Evolutionary conservation across 495 filamentous ascomycete genomes (phyloP), one percentile per base, ranked within the genome.

Genomic region (Echria macrotheca): DNA sequence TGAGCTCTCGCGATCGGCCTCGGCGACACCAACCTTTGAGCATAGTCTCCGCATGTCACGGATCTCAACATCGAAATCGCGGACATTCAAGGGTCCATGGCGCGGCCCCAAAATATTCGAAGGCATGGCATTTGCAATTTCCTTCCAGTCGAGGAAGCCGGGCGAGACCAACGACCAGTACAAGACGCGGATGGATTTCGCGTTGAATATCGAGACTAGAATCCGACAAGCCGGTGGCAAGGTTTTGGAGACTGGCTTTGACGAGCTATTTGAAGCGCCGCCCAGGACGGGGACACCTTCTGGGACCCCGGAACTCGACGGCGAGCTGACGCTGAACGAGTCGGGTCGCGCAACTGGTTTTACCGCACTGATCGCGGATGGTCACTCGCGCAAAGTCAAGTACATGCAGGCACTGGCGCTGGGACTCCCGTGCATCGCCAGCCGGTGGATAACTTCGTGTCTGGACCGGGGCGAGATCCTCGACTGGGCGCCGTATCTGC

Each of bases 401-500:
- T 96, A 93, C 66, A 85, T 98, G 76, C 91, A 97, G 63, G 93
- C 93, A 0, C 80, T 98, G 10, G 91, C 94, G 6, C 77, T 98
- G 3, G 87, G 88, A 4, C 63, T 98, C 1, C 94, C 94, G 0
- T 94, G 89, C 54, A 74, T 98, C 5, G 81, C 84, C 4, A 75
- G 75, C 0, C 79, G 82, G 24, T 98, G 94, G 94, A 70, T 97
- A 45, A 73, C 77, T 23, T 81, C 86, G 44, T 94, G 88, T 55
- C 67, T 87, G 2, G 60, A 73, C 6, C 75, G 77, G 45, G 70
- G 71, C 28, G 63, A 64, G 4, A 55, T 89, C 9, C 53, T 96
- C 5, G 79, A 86, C 29, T 96, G 89, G 87, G 69, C 74, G 2
- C 74, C 82, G 18, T 97, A 96, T 50, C 79, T 96, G 0, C 77